Evolutionary conservation across 768 basidiomycete genomes (phyloP).

Genomic region (Lactarius sanguifluus): DNA sequence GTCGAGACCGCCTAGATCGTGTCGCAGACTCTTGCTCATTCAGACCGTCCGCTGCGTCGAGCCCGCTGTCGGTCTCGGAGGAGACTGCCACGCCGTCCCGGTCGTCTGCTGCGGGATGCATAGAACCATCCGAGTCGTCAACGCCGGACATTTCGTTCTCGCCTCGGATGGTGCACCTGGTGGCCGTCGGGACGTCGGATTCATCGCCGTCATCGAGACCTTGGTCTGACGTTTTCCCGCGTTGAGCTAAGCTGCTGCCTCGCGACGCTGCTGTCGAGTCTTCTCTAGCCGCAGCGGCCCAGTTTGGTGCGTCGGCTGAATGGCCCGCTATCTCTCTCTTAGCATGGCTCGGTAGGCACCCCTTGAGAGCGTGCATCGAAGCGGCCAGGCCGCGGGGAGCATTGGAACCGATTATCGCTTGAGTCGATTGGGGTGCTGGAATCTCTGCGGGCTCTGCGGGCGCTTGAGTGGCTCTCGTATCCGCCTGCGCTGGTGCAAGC

Average conservation of each 20-base stretch:
- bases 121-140: constrained; percentile 19
- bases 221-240: neutral
- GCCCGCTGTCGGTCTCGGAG: constrained; percentile 9
- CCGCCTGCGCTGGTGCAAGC: neutral
- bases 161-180: constrained; percentile 21
- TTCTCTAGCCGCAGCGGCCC: constrained; percentile 19
- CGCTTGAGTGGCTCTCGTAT: neutral
- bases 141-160: constrained; percentile 1
- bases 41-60: constrained; percentile 3
- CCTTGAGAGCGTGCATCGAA: constrained; percentile 15
- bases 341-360: neutral
- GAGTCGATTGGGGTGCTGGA: neutral
- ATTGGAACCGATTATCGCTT: neutral
- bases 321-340: neutral
- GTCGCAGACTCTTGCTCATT: constrained; percentile 10
- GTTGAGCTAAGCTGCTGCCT: neutral
- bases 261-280: neutral
- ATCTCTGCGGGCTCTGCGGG: neutral
- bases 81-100: constrained; percentile 5
- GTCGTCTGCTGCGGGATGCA: constrained; percentile 18
- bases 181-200: neutral
- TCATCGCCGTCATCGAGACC: neutral
- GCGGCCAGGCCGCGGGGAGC: constrained; percentile 4
- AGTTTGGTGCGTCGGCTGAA: constrained; percentile 18
- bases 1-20: constrained; percentile 6